Conservation (phyloP, 2,329 filamentous ascomycete species). For the Neofusicoccum cordaticola region DNA sequence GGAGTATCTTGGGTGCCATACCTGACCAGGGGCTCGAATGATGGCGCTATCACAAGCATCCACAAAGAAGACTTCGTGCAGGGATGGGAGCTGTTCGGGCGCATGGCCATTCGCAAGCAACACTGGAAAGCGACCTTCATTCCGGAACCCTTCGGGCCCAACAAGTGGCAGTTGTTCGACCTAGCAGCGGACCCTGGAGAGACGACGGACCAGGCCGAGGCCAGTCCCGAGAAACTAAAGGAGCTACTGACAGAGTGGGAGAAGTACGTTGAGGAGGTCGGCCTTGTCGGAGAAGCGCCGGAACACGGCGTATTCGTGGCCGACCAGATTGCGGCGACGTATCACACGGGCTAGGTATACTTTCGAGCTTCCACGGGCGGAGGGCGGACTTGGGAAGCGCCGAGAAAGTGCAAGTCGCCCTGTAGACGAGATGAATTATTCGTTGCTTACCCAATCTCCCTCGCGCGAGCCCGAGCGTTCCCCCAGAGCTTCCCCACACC, state of each 20-base stretch:
- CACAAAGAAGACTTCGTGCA: conserved; percentile 26
- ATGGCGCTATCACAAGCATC: conserved; percentile 17
- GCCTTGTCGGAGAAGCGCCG: background rate
- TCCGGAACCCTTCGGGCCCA: conserved; percentile 27
- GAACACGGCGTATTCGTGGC: background rate
- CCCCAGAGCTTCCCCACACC: background rate
- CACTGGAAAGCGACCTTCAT: conserved; percentile 36
- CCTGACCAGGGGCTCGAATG: conserved; percentile 12
- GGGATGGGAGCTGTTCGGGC: conserved; percentile 38
- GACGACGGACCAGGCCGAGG: conserved; percentile 28
- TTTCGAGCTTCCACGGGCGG: background rate
- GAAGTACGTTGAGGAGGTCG: conserved; percentile 24
- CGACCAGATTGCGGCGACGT: background rate
- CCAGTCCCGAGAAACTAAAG: conserved; percentile 26
- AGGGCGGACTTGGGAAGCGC: background rate
- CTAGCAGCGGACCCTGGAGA: conserved; percentile 33
- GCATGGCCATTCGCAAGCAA: conserved; percentile 34
- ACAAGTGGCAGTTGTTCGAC: conserved; percentile 37
- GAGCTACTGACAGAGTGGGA: conserved; percentile 27
- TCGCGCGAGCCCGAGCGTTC: background rate
- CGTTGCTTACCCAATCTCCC: background rate
- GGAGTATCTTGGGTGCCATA: conserved; percentile 31
- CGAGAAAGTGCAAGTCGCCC: background rate
- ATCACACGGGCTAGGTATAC: background rate
- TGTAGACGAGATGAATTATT: background rate